phyloP scores from a whole-genome alignment of 108 stramenopile species.

The Pinguiococcus pyrenoidosus region DNA sequence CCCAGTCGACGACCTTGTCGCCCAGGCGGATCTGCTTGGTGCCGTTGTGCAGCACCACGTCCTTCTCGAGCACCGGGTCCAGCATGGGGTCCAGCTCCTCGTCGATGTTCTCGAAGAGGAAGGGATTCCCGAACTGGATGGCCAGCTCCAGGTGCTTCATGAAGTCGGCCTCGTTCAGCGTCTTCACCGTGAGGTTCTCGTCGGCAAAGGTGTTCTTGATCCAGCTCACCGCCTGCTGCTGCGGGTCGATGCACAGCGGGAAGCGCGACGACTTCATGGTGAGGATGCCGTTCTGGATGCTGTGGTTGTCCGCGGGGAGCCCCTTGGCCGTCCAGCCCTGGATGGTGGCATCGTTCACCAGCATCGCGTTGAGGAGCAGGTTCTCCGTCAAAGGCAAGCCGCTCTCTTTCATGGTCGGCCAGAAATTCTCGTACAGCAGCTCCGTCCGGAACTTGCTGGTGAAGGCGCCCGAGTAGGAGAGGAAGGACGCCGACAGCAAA shows the following conservation, averaged over 20 bases:
- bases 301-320: conserved; percentile 53
- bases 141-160: conserved; percentile 60
- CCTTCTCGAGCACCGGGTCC: conserved; percentile 53
- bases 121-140: conserved; percentile 56
- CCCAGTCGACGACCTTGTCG: conserved; percentile 51
- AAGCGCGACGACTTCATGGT: conserved; percentile 48
- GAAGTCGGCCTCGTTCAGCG: conserved; percentile 48
- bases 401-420: conserved; percentile 20
- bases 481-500: conserved; percentile 38
- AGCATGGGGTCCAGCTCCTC: conserved; percentile 58
- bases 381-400: conserved; percentile 36
- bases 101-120: conserved; percentile 54
- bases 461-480: conserved; percentile 52
- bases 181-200: conserved; percentile 41
- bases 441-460: conserved; percentile 40
- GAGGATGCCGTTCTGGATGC: conserved; percentile 52
- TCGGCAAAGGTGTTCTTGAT: conserved; percentile 50
- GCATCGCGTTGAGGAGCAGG: conserved; percentile 37
- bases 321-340: conserved; percentile 51
- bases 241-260: conserved; percentile 55
- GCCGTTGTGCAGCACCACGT: conserved; percentile 32
- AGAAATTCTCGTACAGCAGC: conserved; percentile 25
- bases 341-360: conserved; percentile 47
- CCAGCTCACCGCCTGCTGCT: conserved; percentile 56
- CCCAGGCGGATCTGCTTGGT: conserved; percentile 38